Evolutionary conservation across 768 basidiomycete species (phyloP).

Genomic region (Amylocystis lapponica): DNA sequence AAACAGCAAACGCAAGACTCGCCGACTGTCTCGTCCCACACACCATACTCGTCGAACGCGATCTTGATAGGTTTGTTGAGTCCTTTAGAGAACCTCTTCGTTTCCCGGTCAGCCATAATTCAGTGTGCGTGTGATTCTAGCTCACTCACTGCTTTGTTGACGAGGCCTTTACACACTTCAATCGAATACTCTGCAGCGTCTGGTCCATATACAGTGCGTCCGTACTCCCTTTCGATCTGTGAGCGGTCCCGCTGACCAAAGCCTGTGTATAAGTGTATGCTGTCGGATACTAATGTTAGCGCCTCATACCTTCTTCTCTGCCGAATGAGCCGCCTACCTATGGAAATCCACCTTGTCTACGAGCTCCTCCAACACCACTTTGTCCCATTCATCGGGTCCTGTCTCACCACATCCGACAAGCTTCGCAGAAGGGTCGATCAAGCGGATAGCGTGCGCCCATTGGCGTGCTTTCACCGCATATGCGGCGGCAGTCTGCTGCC

Average conservation of each 20-base stretch:
- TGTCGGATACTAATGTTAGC: not conserved
- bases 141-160: slow-evolving; percentile 21
- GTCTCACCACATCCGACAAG: slow-evolving; percentile 48
- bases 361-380: slow-evolving; percentile 22
- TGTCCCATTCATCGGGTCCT: slow-evolving; percentile 33
- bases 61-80: slow-evolving; percentile 17
- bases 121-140: too few relatives aligned
- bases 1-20: not conserved
- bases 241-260: slow-evolving; percentile 19
- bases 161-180: slow-evolving; percentile 17
- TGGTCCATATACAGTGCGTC: slow-evolving; percentile 17
- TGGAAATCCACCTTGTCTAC: slow-evolving; percentile 18
- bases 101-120: not conserved
- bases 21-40: slow-evolving; percentile 23
- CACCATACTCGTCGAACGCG: slow-evolving; percentile 22
- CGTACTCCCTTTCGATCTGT: slow-evolving; percentile 16
- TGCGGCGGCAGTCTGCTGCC: slow-evolving; percentile 48
- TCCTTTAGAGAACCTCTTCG: slow-evolving; percentile 13
- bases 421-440: slow-evolving; percentile 51
- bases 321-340: slow-evolving; percentile 11
- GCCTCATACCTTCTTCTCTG: too few relatives aligned
- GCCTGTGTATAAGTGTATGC: slow-evolving; percentile 20
- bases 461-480: slow-evolving; percentile 52
- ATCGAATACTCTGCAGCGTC: slow-evolving; percentile 20
- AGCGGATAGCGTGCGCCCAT: slow-evolving; percentile 55